A percentile compares a stretch with the other conserved stretches of the same genome.
Conservation (phyloP, 1,284 basidiomycete species). For the Phylloboletellus chloephorus region DNA sequence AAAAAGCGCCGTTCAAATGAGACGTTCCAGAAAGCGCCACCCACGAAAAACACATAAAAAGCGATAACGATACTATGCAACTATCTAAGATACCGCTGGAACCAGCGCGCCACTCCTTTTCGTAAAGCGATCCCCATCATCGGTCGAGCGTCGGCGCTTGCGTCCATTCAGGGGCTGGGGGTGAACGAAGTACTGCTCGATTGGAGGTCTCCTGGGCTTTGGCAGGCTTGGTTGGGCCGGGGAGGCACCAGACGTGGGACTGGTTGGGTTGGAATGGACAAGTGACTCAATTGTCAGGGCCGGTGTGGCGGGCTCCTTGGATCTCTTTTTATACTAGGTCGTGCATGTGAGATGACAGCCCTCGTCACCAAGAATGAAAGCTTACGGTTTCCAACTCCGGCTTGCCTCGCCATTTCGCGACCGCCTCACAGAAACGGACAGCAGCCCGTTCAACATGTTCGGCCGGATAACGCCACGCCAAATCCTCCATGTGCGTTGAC, state of each 20-base stretch:
- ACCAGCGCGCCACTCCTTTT: slow-evolving; percentile 21
- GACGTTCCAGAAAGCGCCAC: slow-evolving; percentile 2
- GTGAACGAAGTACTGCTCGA: slow-evolving; percentile 40
- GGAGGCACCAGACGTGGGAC: slow-evolving; percentile 35
- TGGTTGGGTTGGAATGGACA: slow-evolving; percentile 58
- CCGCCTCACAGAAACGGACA: slow-evolving; percentile 71
- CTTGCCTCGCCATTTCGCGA: slow-evolving; percentile 73
- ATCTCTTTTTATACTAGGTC: slow-evolving; percentile 52
- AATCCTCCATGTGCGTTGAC: slow-evolving; percentile 72
- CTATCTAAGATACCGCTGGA: slow-evolving; percentile 5
- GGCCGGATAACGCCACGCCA: slow-evolving; percentile 73
- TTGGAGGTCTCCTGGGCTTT: slow-evolving; percentile 29
- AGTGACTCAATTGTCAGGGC: slow-evolving; percentile 56
- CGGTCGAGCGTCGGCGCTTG: slow-evolving; percentile 31
- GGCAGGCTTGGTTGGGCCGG: slow-evolving; percentile 12
- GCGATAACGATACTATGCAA: slow-evolving; percentile 28
- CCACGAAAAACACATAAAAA: slow-evolving; percentile 9
- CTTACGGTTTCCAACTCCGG: slow-evolving; percentile 74
- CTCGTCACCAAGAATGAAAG: slow-evolving; percentile 1
- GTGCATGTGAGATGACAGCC: slow-evolving; percentile 9
- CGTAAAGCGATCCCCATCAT: slow-evolving; percentile 23
- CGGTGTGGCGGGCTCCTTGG: slow-evolving; percentile 31
- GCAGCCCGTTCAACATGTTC: slow-evolving; percentile 76
- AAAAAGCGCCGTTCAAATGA: too few species aligned
- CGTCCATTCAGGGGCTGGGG: slow-evolving; percentile 25